phyloP scores from a whole-genome alignment of 2,329 filamentous ascomycete species.

The Fusarium nisikadoi region DNA sequence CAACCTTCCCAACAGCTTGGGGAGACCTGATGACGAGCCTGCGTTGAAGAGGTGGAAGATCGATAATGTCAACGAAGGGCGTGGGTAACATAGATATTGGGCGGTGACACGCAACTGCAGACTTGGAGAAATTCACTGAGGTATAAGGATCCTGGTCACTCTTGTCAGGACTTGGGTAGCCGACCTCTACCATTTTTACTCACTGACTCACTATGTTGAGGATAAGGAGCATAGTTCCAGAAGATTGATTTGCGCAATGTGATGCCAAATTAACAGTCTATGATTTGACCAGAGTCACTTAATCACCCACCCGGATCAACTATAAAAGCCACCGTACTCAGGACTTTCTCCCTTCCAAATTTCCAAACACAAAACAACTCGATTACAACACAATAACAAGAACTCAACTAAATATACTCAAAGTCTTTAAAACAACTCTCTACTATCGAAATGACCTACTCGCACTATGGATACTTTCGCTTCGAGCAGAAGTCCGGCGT shows the following conservation, averaged over 20 bases:
- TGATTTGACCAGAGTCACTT: background rate
- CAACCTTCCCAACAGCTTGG: accelerated
- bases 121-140: background rate
- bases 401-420: background rate
- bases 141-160: accelerated
- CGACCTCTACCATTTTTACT: background rate
- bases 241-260: accelerated
- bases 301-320: background rate
- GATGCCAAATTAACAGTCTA: accelerated
- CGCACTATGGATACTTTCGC: background rate
- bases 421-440: background rate
- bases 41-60: background rate
- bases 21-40: background rate
- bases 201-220: background rate
- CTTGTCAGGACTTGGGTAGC: accelerated
- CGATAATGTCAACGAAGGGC: accelerated
- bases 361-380: background rate
- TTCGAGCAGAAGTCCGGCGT: background rate
- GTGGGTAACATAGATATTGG: no score
- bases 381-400: background rate
- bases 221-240: accelerated
- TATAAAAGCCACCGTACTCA: background rate
- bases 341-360: background rate
- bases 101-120: accelerated
- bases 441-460: background rate